These are phyloP conservation scores for Paulownia fortunei DNA, from an alignment of 257 asterid genomes.

Conservation along the genomic window DNA sequence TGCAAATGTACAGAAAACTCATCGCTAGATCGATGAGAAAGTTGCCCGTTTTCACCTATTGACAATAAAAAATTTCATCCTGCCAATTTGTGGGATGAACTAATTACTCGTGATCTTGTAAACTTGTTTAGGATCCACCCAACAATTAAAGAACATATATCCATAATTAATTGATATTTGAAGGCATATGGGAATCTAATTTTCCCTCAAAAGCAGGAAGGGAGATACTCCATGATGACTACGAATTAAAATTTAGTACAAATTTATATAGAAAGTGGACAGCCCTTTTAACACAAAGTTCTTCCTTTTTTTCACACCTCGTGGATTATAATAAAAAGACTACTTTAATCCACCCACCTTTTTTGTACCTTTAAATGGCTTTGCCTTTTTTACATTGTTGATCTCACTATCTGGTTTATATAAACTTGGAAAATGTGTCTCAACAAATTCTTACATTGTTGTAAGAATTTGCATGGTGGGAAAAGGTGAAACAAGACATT, in stretches of 20 bases:
- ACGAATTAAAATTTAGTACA: slow-evolving; percentile 19
- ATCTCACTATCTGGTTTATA: slow-evolving; percentile 1
- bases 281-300: too few species aligned
- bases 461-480: slow-evolving; percentile 18
- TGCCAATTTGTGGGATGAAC: background rate
- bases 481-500: slow-evolving; percentile 1
- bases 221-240: slow-evolving; percentile 44
- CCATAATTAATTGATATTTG: background rate
- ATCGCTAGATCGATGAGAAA: too few species aligned
- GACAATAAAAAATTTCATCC: background rate
- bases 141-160: background rate
- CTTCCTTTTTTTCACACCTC: too few species aligned
- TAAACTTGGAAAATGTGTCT: background rate
- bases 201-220: too few species aligned
- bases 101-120: background rate
- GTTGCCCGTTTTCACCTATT: background rate
- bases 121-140: background rate
- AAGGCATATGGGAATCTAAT: slow-evolving; percentile 56
- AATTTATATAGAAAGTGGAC: slow-evolving; percentile 71
- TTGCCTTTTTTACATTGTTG: slow-evolving; percentile 47
- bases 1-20: too few species aligned
- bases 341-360: slow-evolving; percentile 60
- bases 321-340: too few species aligned
- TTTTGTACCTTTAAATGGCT: slow-evolving; percentile 53
- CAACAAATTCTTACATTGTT: background rate